Evolutionary conservation across 2,329 filamentous ascomycete species (phyloP).

Genomic region (Claviceps capensis): DNA sequence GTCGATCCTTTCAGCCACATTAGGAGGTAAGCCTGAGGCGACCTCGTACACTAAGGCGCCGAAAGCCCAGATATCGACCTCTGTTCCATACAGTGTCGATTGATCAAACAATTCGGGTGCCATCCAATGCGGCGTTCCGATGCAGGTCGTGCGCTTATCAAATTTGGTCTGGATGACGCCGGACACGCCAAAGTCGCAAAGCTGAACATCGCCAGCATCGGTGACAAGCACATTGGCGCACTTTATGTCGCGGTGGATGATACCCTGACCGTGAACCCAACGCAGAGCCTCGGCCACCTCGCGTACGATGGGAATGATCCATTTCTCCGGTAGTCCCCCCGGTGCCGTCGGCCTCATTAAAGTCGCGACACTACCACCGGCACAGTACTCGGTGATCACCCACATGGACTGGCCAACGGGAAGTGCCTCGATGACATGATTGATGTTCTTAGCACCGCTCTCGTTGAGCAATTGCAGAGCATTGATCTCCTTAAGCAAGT

Average conservation of each 20-base stretch:
- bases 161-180: constrained; percentile 62
- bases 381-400: constrained; percentile 81
- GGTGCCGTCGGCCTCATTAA: constrained; percentile 55
- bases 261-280: constrained; percentile 55
- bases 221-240: constrained; percentile 71
- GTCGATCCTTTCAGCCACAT: constrained; percentile 39
- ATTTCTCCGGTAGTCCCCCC: constrained; percentile 54
- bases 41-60: constrained; percentile 72
- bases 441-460: constrained; percentile 65
- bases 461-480: constrained; percentile 61
- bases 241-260: constrained; percentile 60
- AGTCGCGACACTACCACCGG: constrained; percentile 68
- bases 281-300: constrained; percentile 52
- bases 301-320: constrained; percentile 53
- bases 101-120: constrained; percentile 62
- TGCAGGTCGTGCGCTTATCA: constrained; percentile 67
- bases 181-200: constrained; percentile 77
- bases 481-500: constrained; percentile 55
- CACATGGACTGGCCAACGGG: constrained; percentile 69
- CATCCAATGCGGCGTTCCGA: constrained; percentile 81
- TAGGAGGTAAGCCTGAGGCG: constrained; percentile 63
- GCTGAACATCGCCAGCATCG: constrained; percentile 62
- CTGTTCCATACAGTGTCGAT: constrained; percentile 51
- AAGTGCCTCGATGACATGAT: constrained; percentile 66
- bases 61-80: constrained; percentile 76